Percentiles rank a stretch among this genome's conserved stretches.
Evolutionary conservation across 495 filamentous ascomycete species (phyloP).

Genomic region (Daldinia grandis): DNA sequence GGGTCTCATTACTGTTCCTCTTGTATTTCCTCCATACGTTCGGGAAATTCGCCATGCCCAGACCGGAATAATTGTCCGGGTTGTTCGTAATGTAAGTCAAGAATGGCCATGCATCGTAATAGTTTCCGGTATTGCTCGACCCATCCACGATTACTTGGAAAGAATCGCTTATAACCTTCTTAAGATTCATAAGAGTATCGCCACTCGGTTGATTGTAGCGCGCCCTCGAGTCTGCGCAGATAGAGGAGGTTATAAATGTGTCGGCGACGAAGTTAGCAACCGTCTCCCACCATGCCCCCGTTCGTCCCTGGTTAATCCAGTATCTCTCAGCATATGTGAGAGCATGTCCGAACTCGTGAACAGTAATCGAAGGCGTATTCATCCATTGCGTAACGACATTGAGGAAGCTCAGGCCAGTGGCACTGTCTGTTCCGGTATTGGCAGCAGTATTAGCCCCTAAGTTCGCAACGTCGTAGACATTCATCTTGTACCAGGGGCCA

Average conservation of each 20-base stretch:
- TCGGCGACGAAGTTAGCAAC: conserved; percentile 58
- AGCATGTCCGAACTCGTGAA: conserved; percentile 58
- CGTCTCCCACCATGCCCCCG: conserved; percentile 59
- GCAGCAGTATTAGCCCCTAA: conserved; percentile 52
- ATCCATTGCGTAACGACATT: conserved; percentile 54
- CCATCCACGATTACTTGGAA: conserved; percentile 57
- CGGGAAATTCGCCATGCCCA: conserved; percentile 49
- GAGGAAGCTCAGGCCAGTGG: conserved; percentile 49
- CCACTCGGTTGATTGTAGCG: conserved; percentile 46
- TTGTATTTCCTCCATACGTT: conserved; percentile 54
- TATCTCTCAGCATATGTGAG: conserved; percentile 52
- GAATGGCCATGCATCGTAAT: conserved; percentile 54
- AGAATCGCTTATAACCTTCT: conserved; percentile 54
- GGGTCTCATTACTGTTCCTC: conserved; percentile 55
- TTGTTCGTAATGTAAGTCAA: conserved; percentile 54
- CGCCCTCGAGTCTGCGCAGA: conserved; percentile 45
- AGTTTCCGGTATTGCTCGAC: conserved; percentile 46
- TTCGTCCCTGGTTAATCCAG: conserved; percentile 55
- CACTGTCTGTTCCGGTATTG: conserved; percentile 49
- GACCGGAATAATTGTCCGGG: conserved; percentile 51
- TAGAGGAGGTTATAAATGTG: conserved; percentile 51
- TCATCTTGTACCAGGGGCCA: conserved; percentile 55
- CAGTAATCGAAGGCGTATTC: conserved; percentile 48
- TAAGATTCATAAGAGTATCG: conserved; percentile 52
- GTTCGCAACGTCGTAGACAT: conserved; percentile 51